Base-by-base conservation (phyloP, 2,329 filamentous ascomycete species). In the Parafenestella ontariensis region DNA sequence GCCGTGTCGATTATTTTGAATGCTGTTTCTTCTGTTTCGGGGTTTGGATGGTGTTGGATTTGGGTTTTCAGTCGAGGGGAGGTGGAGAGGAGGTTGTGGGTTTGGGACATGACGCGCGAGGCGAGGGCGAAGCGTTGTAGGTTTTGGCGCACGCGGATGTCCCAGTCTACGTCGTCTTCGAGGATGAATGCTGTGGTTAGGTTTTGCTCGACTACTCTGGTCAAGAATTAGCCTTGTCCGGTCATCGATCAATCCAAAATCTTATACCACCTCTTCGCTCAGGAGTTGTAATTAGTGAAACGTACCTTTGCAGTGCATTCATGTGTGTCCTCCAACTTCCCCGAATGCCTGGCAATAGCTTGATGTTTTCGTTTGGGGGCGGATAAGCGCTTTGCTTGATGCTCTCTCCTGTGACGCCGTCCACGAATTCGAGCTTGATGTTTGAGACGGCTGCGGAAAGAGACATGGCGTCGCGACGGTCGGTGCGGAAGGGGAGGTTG, bases 381-480 rank as follows among this genome's bases (percentile, higher is more conserved):
- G 69, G 69, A 41, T 71, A 71, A 6, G 67, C 69, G 39, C 58
- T 70, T 18, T 66, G 49, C 8, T 59, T 53, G 54, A 71, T 71
- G 36, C 61, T 64, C 5, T 61, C 66, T 26, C 79, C 80, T 7
- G 73, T 73, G 0, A 83, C 74, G 6, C 82, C 83, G 31, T 82
- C 77, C 1, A 83, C 63, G 59, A 80, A 85, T 1, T 78, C 77
- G 36, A 85, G 66, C 2, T 77, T 68, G 21, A 86, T 69, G 28
- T 78, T 77, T 37, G 76, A 82, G 2, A 82, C 72, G 3, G 78
- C 77, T 2, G 81, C 80, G 2, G 81, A 78, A 6, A 84, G 72
- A 0, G 76, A 73, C 67, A 85, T 80, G 10, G 79, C 76, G 72
- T 86, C 82, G 26, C 82, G 77, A 13, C 82, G 79, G 57, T 86